phyloP scores from a whole-genome alignment of 768 basidiomycete species.

The Suillus paluster region DNA sequence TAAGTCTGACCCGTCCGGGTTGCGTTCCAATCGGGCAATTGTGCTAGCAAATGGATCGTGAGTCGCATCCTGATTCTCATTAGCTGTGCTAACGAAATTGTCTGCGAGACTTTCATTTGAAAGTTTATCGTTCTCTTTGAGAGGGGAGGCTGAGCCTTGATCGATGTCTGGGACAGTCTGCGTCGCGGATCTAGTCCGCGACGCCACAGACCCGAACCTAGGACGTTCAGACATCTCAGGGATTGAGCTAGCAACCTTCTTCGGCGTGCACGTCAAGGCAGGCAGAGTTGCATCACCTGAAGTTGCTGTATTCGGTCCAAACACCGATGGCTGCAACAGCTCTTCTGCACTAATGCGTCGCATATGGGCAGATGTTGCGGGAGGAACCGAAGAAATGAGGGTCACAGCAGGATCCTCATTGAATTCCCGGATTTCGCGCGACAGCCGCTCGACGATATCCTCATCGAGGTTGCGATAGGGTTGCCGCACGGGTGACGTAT shows the following conservation, averaged over 20 bases:
- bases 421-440: constrained; percentile 23
- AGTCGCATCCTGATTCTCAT: not conserved
- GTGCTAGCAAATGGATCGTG: not conserved
- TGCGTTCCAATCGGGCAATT: not conserved
- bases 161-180: constrained; percentile 13
- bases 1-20: not conserved
- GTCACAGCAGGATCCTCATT: constrained; percentile 17
- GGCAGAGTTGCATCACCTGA: not conserved
- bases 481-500: constrained; percentile 22
- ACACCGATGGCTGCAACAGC: constrained; percentile 23
- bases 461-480: constrained; percentile 30
- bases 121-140: constrained; percentile 4
- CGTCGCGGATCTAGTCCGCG: constrained; percentile 20
- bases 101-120: constrained; percentile 1
- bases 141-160: constrained; percentile 3
- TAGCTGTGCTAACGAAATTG: not conserved
- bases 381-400: constrained; percentile 8
- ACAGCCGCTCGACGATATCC: constrained; percentile 21
- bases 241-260: constrained; percentile 16
- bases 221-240: constrained; percentile 24
- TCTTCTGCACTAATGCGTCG: constrained; percentile 24
- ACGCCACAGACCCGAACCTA: constrained; percentile 19
- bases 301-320: constrained; percentile 5
- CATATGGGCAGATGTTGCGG: constrained; percentile 1
- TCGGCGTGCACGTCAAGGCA: not conserved